phyloP scores from a whole-genome alignment of 768 basidiomycete genomes.

The Trametes cingulata region DNA sequence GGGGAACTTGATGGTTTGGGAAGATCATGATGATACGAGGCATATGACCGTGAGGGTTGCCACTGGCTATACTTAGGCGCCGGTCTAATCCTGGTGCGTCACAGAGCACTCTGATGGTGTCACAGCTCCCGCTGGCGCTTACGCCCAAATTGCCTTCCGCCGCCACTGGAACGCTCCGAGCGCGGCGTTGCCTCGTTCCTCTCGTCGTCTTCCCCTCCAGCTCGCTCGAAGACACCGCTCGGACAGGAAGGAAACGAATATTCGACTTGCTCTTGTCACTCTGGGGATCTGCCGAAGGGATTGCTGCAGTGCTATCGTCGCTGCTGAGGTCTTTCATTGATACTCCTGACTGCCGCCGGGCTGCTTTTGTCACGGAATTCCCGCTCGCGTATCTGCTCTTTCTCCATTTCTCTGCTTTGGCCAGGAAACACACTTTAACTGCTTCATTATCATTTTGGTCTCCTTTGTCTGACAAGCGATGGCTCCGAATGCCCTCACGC shows the following conservation, averaged over 20 bases:
- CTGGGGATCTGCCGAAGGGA: too few species aligned
- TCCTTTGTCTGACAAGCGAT: background rate
- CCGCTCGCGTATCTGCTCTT: too few species aligned
- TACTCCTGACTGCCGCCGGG: too few species aligned
- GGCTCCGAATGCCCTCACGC: constrained; percentile 36
- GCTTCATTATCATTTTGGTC: background rate
- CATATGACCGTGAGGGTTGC: background rate
- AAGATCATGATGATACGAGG: background rate
- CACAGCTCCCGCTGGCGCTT: background rate
- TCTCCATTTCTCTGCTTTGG: background rate
- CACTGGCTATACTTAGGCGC: too few species aligned
- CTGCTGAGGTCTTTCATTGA: too few species aligned
- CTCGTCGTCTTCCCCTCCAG: background rate
- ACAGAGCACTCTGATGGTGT: background rate
- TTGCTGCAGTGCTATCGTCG: too few species aligned
- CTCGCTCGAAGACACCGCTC: background rate
- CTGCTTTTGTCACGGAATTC: too few species aligned
- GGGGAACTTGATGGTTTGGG: too few species aligned
- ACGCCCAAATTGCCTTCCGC: background rate
- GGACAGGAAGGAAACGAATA: too few species aligned
- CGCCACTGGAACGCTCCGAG: background rate
- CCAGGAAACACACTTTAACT: background rate
- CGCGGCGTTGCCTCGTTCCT: background rate
- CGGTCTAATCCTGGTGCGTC: background rate
- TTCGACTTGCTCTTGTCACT: too few species aligned